Percentiles rank a stretch among this genome's conserved stretches.
Conservation (phyloP, 345 rosid species). For the Populus alba region DNA sequence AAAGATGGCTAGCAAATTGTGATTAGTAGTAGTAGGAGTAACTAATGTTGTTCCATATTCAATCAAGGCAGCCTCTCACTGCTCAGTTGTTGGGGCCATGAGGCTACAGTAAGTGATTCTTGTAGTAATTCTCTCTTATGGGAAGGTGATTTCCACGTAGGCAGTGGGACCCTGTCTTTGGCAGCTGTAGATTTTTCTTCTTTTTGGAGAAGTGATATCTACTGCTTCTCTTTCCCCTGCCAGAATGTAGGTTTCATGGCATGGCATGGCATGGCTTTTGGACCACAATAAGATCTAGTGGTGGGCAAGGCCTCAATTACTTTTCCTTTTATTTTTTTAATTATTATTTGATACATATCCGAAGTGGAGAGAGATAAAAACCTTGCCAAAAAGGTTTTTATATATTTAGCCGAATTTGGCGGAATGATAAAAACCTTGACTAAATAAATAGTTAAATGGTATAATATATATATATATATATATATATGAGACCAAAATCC, state of each 20-base stretch:
- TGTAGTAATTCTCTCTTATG: no score
- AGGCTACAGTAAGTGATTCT: neutral
- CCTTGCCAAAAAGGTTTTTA: no score
- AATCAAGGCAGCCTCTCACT: neutral
- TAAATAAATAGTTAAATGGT: no score
- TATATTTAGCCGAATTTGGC: no score
- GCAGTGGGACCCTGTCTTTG: no score
- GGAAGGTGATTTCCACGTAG: no score
- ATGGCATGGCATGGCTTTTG: neutral
- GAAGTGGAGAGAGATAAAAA: neutral
- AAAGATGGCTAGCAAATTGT: neutral
- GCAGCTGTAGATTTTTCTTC: neutral
- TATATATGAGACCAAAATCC: no score
- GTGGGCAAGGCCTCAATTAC: neutral
- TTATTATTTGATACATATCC: neutral
- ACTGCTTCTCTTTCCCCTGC: neutral
- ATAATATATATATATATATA: no score
- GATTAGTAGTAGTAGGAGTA: neutral
- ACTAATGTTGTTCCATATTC: neutral
- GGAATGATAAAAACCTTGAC: no score
- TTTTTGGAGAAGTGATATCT: neutral
- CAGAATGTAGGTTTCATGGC: constrained; percentile 7
- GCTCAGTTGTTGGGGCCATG: neutral
- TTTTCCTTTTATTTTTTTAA: no score
- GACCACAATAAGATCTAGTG: constrained; percentile 2